Percentiles rank a stretch among this genome's conserved stretches.
Conservation (phyloP, 176 grass and related monocot genomes). For the Luzula sylvatica region DNA sequence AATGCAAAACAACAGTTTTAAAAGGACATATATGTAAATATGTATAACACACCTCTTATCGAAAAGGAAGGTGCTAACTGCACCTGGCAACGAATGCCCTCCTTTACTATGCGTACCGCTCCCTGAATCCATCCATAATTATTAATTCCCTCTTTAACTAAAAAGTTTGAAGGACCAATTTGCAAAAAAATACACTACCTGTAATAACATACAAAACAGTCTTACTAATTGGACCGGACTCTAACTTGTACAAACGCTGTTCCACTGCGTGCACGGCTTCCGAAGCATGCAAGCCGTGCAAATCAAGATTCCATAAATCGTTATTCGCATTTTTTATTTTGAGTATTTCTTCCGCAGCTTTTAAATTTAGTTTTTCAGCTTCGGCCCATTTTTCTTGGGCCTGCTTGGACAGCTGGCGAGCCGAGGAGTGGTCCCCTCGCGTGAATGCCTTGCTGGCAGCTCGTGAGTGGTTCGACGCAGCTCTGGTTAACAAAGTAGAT, state of each 20-base stretch:
- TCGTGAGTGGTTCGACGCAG: slow-evolving; percentile 63
- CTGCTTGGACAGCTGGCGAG: slow-evolving; percentile 44
- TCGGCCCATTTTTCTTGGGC: slow-evolving; percentile 44
- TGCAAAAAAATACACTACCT: no score
- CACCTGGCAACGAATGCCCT: slow-evolving; percentile 59
- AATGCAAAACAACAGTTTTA: not conserved
- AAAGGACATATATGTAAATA: not conserved
- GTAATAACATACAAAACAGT: slow-evolving; percentile 63
- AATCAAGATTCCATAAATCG: slow-evolving; percentile 57
- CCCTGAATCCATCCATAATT: slow-evolving; percentile 38
- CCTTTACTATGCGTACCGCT: slow-evolving; percentile 88
- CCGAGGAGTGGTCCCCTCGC: slow-evolving; percentile 57
- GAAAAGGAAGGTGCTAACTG: slow-evolving; percentile 59
- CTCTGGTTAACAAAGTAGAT: slow-evolving; percentile 40
- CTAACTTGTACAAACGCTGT: slow-evolving; percentile 44
- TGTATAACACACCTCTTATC: slow-evolving; percentile 43
- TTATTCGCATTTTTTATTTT: slow-evolving; percentile 51
- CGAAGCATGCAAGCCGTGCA: slow-evolving; percentile 85
- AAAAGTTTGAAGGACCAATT: not conserved
- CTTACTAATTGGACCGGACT: slow-evolving; percentile 33
- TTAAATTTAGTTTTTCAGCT: slow-evolving; percentile 61
- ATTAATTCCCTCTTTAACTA: not conserved
- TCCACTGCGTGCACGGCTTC: slow-evolving; percentile 55
- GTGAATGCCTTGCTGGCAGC: slow-evolving; percentile 71
- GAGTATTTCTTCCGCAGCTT: slow-evolving; percentile 74